Conservation (phyloP, 768 basidiomycete genomes). For the Mrakia blollopis region DNA sequence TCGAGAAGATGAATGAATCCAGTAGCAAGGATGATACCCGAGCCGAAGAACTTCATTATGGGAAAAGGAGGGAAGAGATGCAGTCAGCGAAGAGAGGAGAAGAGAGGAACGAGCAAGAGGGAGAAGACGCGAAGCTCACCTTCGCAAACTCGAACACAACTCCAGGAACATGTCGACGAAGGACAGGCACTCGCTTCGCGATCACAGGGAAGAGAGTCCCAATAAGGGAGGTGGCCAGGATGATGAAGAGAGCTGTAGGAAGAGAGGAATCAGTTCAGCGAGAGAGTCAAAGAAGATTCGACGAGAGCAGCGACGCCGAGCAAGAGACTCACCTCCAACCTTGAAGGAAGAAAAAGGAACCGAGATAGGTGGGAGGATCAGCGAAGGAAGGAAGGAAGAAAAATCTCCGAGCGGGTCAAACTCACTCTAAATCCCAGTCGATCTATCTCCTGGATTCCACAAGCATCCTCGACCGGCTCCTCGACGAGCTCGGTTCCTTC, state of each 20-base stretch:
- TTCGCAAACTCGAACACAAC: slow-evolving; percentile 39
- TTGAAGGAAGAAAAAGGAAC: not conserved
- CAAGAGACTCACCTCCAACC: too few relatives aligned
- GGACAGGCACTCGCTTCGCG: slow-evolving; percentile 52
- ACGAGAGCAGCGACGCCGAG: too few relatives aligned
- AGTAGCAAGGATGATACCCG: slow-evolving; percentile 38
- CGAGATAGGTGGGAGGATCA: not conserved
- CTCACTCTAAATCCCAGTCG: not conserved
- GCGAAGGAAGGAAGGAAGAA: not conserved
- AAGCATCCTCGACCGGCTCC: not conserved
- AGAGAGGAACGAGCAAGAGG: too few relatives aligned
- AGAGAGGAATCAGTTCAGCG: not conserved
- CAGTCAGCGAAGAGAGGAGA: not conserved
- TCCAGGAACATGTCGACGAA: slow-evolving; percentile 41
- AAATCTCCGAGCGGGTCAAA: not conserved
- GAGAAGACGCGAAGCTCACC: slow-evolving; percentile 18
- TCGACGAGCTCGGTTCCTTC: not conserved
- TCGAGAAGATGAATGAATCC: slow-evolving; percentile 40
- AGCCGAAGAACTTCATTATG: slow-evolving; percentile 35
- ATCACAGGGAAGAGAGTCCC: slow-evolving; percentile 72
- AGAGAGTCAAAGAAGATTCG: too few relatives aligned
- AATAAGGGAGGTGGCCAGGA: slow-evolving; percentile 56
- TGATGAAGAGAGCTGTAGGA: slow-evolving; percentile 60
- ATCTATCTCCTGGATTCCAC: not conserved
- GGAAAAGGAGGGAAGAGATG: not conserved